Evolutionary conservation across 2,329 filamentous ascomycete species (phyloP).

Genomic region (Sporothrix variecibatus): DNA sequence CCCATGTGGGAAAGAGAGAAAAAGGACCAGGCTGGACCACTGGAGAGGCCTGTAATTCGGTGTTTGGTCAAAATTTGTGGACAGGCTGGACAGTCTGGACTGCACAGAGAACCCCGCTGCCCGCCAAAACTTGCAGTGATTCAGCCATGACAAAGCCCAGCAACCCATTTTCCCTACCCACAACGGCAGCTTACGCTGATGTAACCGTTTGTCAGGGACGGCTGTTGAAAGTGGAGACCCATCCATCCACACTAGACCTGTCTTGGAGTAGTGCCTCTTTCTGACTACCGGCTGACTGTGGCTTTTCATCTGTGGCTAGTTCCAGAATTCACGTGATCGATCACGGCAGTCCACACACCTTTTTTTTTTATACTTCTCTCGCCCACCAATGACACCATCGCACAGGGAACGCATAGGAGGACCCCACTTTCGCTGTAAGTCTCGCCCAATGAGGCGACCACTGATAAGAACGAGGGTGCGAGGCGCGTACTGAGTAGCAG

Average conservation of each 20-base stretch:
- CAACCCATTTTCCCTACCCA: too few relatives aligned
- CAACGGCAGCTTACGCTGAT: conserved; percentile 22
- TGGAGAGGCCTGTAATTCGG: neutral
- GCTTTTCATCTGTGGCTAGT: conserved; percentile 8
- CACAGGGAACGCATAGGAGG: neutral
- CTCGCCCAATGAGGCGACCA: conserved; percentile 6
- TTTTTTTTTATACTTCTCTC: neutral
- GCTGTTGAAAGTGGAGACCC: neutral
- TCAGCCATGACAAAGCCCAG: conserved; percentile 31
- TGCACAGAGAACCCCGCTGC: too few relatives aligned
- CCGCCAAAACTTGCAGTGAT: conserved; percentile 8
- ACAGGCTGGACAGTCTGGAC: neutral
- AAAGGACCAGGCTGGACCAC: neutral
- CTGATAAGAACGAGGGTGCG: neutral
- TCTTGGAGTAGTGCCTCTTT: neutral
- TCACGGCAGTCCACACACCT: neutral
- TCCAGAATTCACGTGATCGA: conserved; percentile 20
- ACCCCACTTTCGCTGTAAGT: neutral
- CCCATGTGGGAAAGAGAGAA: neutral
- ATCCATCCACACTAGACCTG: neutral
- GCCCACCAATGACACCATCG: conserved; percentile 5
- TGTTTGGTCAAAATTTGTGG: neutral
- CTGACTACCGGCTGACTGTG: neutral
- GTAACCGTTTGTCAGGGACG: conserved; percentile 28
- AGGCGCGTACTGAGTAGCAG: neutral